A percentile compares a stretch with the other conserved stretches of the same genome.
Evolutionary conservation across 768 basidiomycete species (phyloP).

Genomic region (Tricholoma bakamatsutake): DNA sequence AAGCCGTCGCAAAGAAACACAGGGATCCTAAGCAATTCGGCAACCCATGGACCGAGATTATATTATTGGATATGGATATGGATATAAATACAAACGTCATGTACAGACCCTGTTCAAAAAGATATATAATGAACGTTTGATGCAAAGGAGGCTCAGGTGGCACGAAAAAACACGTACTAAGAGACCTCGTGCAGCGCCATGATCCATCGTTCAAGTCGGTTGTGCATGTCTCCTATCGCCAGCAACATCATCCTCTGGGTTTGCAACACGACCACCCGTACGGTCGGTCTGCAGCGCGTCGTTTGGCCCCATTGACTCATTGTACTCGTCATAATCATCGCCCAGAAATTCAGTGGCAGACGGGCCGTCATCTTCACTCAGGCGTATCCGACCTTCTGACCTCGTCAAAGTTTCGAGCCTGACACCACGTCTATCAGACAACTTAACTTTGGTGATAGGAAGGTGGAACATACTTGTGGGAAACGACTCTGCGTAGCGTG

Average conservation of each 20-base stretch:
- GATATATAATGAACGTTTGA: neutral
- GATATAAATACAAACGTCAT: neutral
- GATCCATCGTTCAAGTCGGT: neutral
- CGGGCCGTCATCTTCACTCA: slow-evolving; percentile 68
- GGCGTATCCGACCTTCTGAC: slow-evolving; percentile 53
- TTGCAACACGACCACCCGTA: neutral
- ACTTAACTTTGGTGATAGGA: neutral
- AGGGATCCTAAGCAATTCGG: too few relatives aligned
- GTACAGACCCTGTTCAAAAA: neutral
- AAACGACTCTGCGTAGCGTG: slow-evolving; percentile 49
- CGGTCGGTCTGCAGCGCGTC: neutral
- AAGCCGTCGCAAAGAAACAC: too few relatives aligned
- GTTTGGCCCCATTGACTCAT: neutral
- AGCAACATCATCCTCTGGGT: neutral
- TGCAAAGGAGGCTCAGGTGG: neutral
- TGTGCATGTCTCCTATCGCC: neutral
- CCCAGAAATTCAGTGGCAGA: slow-evolving; percentile 62
- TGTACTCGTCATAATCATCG: slow-evolving; percentile 51
- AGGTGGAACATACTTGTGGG: slow-evolving; percentile 46
- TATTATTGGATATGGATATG: too few relatives aligned
- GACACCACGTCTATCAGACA: neutral
- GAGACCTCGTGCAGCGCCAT: neutral
- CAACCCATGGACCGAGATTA: too few relatives aligned
- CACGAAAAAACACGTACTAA: neutral
- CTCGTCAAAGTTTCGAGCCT: slow-evolving; percentile 55